These are phyloP conservation scores for Coccomyxa sp. DNA, from an alignment of 139 green algal species.

Conservation along the genomic window DNA sequence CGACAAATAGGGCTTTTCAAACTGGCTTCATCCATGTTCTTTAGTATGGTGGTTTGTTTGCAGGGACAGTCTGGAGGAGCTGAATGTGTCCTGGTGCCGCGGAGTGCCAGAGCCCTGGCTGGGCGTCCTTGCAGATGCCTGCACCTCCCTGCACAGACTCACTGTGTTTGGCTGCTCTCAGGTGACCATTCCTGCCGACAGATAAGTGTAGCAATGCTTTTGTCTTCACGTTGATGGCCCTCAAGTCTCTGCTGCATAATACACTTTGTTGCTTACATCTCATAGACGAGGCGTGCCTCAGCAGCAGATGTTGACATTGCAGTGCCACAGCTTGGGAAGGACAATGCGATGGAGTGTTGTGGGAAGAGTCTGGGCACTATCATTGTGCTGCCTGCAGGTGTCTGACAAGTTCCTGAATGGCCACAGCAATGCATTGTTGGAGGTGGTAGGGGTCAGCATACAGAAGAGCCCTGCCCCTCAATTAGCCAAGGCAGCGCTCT, in stretches of 20 bases:
- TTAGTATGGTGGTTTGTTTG: neutral
- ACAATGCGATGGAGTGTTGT: neutral
- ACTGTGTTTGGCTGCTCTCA: conserved; percentile 40
- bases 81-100: conserved; percentile 54
- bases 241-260: neutral
- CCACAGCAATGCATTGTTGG: conserved; percentile 32
- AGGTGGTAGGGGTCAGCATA: conserved; percentile 14
- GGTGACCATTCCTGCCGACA: neutral
- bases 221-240: neutral
- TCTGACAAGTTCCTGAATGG: conserved; percentile 36
- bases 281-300: neutral
- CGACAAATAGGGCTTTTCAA: neutral
- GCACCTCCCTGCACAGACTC: conserved; percentile 21
- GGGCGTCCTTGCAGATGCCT: conserved; percentile 48
- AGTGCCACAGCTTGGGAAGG: neutral
- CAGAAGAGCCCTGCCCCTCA: neutral
- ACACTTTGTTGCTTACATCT: neutral
- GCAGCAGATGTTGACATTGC: neutral
- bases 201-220: neutral
- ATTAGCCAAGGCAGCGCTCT: no score
- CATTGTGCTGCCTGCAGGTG: conserved; percentile 31
- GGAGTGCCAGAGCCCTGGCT: conserved; percentile 24
- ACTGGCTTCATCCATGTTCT: neutral
- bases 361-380: neutral
- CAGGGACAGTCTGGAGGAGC: conserved; percentile 28